These are phyloP conservation scores for Blastobotrys illinoisensis DNA, from an alignment of 1,139 yeast genomes.

Conservation along the genomic window DNA sequence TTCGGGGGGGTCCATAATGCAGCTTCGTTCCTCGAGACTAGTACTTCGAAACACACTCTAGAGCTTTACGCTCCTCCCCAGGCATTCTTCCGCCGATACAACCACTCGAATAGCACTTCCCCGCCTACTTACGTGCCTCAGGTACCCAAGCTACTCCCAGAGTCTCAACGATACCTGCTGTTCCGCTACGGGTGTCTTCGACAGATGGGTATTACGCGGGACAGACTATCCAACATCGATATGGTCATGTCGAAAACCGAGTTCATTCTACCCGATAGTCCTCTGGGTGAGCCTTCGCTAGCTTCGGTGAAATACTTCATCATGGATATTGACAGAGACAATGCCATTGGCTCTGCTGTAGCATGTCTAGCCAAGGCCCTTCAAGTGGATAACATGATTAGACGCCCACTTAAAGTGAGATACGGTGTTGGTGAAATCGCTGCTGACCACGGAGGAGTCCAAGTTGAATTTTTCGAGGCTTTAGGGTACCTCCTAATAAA, in stretches of 20 bases:
- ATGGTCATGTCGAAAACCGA: conserved; percentile 5
- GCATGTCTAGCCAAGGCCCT: conserved; percentile 12
- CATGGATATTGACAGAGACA: conserved; percentile 16
- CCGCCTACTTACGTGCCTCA: neutral
- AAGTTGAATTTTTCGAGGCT: conserved; percentile 26
- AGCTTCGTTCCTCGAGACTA: neutral
- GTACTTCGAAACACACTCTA: neutral
- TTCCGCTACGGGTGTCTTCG: conserved; percentile 15
- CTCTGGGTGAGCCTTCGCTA: conserved; percentile 5
- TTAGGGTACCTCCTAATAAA: conserved; percentile 20
- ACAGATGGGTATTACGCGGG: conserved; percentile 11
- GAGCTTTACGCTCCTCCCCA: neutral
- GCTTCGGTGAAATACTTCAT: conserved; percentile 11
- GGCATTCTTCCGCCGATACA: neutral
- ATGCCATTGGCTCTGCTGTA: conserved; percentile 16
- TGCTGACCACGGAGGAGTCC: conserved; percentile 31
- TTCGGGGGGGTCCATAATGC: conserved; percentile 4
- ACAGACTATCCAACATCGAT: conserved; percentile 4
- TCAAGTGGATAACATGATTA: conserved; percentile 15
- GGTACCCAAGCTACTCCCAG: neutral
- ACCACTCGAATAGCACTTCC: neutral
- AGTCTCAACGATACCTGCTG: neutral
- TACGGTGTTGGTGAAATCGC: conserved; percentile 24
- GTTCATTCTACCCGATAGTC: conserved; percentile 4
- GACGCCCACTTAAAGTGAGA: conserved; percentile 24